A percentile compares a stretch with the other conserved stretches of the same genome.
phyloP scores from a whole-genome alignment of 129 eudicot species.

The carrot (Daucus carota) region DNA sequence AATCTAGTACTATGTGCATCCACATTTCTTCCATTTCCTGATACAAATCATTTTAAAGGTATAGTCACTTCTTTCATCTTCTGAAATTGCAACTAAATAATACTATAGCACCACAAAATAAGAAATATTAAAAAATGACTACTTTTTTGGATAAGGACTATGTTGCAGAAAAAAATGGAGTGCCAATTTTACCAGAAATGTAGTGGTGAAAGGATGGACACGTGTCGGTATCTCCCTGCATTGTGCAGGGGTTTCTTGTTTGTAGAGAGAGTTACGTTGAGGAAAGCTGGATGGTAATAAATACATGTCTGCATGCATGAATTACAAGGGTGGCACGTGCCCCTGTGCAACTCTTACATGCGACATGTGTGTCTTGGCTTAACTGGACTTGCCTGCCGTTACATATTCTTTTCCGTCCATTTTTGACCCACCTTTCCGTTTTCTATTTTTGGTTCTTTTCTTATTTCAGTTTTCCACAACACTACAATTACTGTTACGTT shows the following conservation, averaged over 20 bases:
- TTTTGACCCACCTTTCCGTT: not conserved
- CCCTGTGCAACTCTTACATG: not conserved
- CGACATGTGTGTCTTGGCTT: not conserved
- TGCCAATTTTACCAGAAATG: not conserved
- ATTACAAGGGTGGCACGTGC: not conserved
- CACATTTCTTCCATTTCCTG: no score
- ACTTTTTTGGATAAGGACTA: not conserved
- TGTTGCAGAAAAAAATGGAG: not conserved
- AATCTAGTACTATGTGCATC: no score
- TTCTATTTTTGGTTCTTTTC: not conserved
- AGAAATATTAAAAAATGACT: no score
- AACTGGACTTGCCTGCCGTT: not conserved
- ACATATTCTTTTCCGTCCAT: not conserved
- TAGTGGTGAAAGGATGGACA: not conserved
- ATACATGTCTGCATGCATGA: conserved; percentile 8
- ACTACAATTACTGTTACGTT: not conserved
- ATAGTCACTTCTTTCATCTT: no score
- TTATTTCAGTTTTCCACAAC: not conserved
- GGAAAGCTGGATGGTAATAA: not conserved
- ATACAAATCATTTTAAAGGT: no score
- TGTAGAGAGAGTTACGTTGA: not conserved
- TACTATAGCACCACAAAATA: no score
- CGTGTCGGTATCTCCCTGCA: not conserved
- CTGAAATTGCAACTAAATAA: no score
- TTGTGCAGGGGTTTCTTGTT: not conserved